Evolutionary conservation across 495 filamentous ascomycete genomes (phyloP).

Genomic region (Chlorociboria aeruginascens): DNA sequence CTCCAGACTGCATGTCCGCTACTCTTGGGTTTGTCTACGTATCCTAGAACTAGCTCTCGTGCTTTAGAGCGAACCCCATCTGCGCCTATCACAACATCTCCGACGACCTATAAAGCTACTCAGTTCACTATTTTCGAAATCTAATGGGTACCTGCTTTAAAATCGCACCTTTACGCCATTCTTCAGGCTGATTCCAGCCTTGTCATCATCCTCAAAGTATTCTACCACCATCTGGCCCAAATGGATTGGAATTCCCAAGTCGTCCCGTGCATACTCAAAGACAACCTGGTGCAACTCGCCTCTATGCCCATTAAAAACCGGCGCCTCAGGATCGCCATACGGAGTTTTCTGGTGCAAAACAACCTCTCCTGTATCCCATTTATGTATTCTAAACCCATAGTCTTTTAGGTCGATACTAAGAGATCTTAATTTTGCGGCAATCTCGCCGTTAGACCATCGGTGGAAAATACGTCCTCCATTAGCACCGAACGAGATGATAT

Average conservation of each 20-base stretch:
- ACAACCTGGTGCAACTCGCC: constrained; percentile 51
- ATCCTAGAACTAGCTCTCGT: constrained; percentile 43
- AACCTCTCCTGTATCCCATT: too few relatives aligned
- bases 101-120: constrained; percentile 21
- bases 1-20: constrained; percentile 38
- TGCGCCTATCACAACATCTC: constrained; percentile 48
- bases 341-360: too few relatives aligned
- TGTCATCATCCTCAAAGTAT: constrained; percentile 44
- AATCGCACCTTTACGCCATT: constrained; percentile 28
- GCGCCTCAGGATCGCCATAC: too few relatives aligned
- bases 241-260: constrained; percentile 42
- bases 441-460: constrained; percentile 28
- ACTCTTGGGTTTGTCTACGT: constrained; percentile 33
- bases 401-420: too few relatives aligned
- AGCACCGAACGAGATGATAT: constrained; percentile 39
- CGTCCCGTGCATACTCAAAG: constrained; percentile 38
- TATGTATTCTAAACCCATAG: too few relatives aligned
- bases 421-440: too few relatives aligned
- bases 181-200: constrained; percentile 39
- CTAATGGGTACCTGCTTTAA: too few relatives aligned
- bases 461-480: constrained; percentile 34
- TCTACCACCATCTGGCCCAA: constrained; percentile 43
- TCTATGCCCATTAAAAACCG: constrained; percentile 46
- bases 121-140: too few relatives aligned
- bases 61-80: constrained; percentile 51